Base-by-base conservation (phyloP, 2,329 filamentous ascomycete species). In the Apiospora marii region DNA sequence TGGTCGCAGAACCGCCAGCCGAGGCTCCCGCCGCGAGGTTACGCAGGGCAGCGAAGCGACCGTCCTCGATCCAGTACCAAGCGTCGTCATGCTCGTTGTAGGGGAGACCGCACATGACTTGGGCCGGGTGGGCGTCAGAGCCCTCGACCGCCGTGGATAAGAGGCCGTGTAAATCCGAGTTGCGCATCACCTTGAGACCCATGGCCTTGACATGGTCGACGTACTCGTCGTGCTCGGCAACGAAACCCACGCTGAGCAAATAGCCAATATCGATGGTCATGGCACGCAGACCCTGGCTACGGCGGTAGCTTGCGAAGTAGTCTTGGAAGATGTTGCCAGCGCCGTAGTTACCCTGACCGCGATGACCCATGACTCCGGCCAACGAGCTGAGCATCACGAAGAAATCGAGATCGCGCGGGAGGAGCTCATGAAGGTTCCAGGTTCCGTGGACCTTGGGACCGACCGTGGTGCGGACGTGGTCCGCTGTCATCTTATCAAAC, bases 401-500 rank as follows among this genome's bases (percentile, higher is more conserved):
- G 73, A 82, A 80, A 67, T 77, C 75, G 16, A 76, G 70, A 22
- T 67, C 34, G 30, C 78, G 75, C n/a, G 78, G 73, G 1, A 88
- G 81, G 0, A 83, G 83, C 16, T 84, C 80, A 77, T 90, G 87
- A 58, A 89, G 82, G 77, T 90, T 90, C 84, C 85, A 87, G 1
- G 85, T 85, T 10, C 87, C 88, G 6, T 84, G 80, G 0, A 88
- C 85, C 77, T 90, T 91, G 86, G 85, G 53, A 83, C 80, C 53
- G 87, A 82, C 46, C 87, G 85, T 3, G 80, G 78, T 19, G 79
- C 81, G 74, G 85, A 90, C 43, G 4, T 88, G 83, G 0, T 83
- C 78, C 73, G 83, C 83, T 0, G 82, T 83, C 87, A 90, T 90
- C 71, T 87, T 87, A 75, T 88, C 86, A 51, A 86, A 87, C 0